Conservation (phyloP, 352 stramenopile species). For the Globisporangium spinosum region DNA sequence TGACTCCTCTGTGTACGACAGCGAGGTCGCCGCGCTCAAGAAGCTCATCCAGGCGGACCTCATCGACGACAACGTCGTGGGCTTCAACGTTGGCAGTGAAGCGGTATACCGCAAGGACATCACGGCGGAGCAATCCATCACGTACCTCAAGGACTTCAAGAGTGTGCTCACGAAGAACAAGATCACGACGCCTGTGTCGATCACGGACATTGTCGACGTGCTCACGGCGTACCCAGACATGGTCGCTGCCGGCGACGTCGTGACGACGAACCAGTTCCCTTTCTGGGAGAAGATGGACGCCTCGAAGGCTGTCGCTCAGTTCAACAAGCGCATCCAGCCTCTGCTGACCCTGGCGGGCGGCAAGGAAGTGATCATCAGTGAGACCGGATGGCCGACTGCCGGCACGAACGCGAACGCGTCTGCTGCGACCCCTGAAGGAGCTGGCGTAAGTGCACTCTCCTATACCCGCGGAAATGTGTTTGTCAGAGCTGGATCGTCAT, state of each 20-base stretch:
- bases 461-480: background rate
- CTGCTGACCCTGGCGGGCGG: constrained; percentile 56
- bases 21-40: constrained; percentile 63
- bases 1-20: constrained; percentile 55
- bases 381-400: constrained; percentile 76
- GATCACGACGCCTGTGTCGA: constrained; percentile 57
- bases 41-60: constrained; percentile 49
- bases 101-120: constrained; percentile 79
- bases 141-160: constrained; percentile 77
- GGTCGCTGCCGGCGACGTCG: constrained; percentile 66
- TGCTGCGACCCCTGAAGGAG: constrained; percentile 46
- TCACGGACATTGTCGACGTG: constrained; percentile 81
- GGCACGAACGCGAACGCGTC: constrained; percentile 64
- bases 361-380: constrained; percentile 79
- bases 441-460: constrained; percentile 31
- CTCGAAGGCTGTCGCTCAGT: constrained; percentile 55
- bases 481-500: background rate
- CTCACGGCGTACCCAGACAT: constrained; percentile 77
- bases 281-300: constrained; percentile 76
- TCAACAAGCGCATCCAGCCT: constrained; percentile 68
- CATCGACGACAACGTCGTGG: constrained; percentile 79
- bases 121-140: constrained; percentile 57
- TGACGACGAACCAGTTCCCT: constrained; percentile 84
- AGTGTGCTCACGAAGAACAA: constrained; percentile 55
- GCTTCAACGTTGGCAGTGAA: constrained; percentile 82